Evolutionary conservation across 1,284 basidiomycete genomes (phyloP), one percentile per base, ranked within the genome.

Genomic region (Sporisorium reilianum): DNA sequence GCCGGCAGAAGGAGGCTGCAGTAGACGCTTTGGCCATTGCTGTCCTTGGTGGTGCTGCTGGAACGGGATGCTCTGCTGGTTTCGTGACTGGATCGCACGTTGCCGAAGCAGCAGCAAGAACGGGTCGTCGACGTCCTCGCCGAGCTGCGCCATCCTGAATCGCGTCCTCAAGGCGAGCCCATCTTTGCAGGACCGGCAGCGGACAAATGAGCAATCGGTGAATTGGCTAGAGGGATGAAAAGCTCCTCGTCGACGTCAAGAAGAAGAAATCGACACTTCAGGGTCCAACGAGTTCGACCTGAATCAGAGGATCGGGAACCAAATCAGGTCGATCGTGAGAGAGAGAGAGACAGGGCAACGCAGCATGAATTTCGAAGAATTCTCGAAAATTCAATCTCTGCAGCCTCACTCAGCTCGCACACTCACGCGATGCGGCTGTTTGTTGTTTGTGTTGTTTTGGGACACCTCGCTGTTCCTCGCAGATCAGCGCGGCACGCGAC

Each of bases 41-140:
- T 54, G 34, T 4, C 10, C n/a, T 10, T 14, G 44, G 0, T 16
- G 34, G 18, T 55, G 20, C 9, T 55, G 53, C 1, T 45, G 25
- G 18, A 55, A 34, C 22, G 72, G 72, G 41, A 75, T 63, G 12
- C 52, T 59, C 38, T 54, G 52, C 38, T 46, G 50, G 50, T 56
- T 46, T 36, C 72, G 63, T 3, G 45, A 34, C 12, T 50, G 52
- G 16, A 75, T 46, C 8, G 66, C 62, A 11, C 67, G 49, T 22
- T 50, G 49, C 16, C 72, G 58, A 16, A 75, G 66, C 16, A 70
- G 64, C 44, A 62, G 45, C 18, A 70, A 28, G 60, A 66, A 75
- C 0, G 72, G 66, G 34, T 75, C 72, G 36, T 64, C 61, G 36
- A 49, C 5, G 5, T 65, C 59, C 23, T 36, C 32, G n/a, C 49